phyloP scores from a whole-genome alignment of 1,139 yeast species.

The Lizanozyma gosingica region DNA sequence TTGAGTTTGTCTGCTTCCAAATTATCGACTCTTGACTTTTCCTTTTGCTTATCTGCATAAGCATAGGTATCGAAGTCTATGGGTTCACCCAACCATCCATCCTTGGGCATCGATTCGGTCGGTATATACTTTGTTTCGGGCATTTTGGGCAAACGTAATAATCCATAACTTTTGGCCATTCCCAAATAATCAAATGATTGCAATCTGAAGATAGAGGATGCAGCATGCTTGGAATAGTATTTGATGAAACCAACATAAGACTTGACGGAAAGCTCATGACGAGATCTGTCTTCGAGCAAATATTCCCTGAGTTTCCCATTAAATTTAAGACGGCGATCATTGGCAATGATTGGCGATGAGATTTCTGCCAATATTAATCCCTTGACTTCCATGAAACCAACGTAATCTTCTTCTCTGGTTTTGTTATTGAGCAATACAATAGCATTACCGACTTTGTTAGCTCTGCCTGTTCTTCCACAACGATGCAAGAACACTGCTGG shows the following conservation, averaged over 20 bases:
- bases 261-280: slow-evolving; percentile 72
- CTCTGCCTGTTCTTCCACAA: slow-evolving; percentile 91
- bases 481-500: slow-evolving; percentile 83
- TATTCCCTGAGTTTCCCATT: slow-evolving; percentile 38
- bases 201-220: slow-evolving; percentile 79
- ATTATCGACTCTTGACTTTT: slow-evolving; percentile 50
- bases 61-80: slow-evolving; percentile 59
- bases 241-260: slow-evolving; percentile 79
- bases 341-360: slow-evolving; percentile 15
- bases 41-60: slow-evolving; percentile 59
- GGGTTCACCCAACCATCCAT: slow-evolving; percentile 64
- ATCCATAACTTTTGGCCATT: slow-evolving; percentile 68
- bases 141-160: slow-evolving; percentile 84
- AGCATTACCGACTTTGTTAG: slow-evolving; percentile 75
- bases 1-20: slow-evolving; percentile 37
- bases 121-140: slow-evolving; percentile 66
- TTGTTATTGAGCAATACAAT: slow-evolving; percentile 53
- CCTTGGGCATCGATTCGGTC: slow-evolving; percentile 40
- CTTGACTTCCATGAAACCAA: slow-evolving; percentile 72
- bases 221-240: slow-evolving; percentile 85
- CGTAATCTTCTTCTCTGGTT: slow-evolving; percentile 74
- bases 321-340: slow-evolving; percentile 17
- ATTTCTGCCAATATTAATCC: slow-evolving; percentile 46
- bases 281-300: slow-evolving; percentile 63
- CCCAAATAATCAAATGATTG: slow-evolving; percentile 64